phyloP scores from a whole-genome alignment of 805 yeast species.

The Candida sonorensis region DNA sequence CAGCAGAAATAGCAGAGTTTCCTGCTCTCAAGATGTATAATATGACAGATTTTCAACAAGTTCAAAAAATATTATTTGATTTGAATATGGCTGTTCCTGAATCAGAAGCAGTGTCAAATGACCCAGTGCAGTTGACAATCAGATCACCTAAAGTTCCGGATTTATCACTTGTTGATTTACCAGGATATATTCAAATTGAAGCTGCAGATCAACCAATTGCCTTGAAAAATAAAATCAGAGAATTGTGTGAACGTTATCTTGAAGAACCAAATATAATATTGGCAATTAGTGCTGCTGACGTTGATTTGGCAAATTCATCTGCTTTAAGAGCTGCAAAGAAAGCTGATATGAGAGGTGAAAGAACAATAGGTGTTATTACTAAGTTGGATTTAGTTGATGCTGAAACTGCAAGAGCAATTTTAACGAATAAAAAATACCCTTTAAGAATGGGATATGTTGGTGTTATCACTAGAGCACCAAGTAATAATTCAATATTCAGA shows the following conservation, averaged over 20 bases:
- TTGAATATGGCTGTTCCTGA: constrained; percentile 89
- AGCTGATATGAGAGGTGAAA: constrained; percentile 90
- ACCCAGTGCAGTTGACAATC: constrained; percentile 88
- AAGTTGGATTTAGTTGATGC: constrained; percentile 88
- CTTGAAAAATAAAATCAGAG: constrained; percentile 70
- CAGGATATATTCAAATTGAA: constrained; percentile 95
- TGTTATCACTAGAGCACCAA: constrained; percentile 77
- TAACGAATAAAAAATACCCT: constrained; percentile 80
- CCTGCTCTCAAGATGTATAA: constrained; percentile 82
- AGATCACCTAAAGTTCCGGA: constrained; percentile 90
- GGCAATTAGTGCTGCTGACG: constrained; percentile 97
- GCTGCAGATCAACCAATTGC: constrained; percentile 93
- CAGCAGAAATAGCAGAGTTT: constrained; percentile 86
- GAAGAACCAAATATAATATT: constrained; percentile 89
- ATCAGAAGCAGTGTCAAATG: constrained; percentile 79
- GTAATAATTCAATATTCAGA: constrained; percentile 38
- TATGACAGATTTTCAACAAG: constrained; percentile 81
- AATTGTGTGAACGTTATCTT: constrained; percentile 76
- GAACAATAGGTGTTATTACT: constrained; percentile 95
- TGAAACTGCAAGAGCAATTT: constrained; percentile 54
- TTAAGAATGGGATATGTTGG: constrained; percentile 97
- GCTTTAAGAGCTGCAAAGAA: constrained; percentile 84
- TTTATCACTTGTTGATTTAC: constrained; percentile 87
- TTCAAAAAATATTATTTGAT: constrained; percentile 81
- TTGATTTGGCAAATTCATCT: constrained; percentile 92